Conservation (phyloP, 495 filamentous ascomycete genomes). For the Penicillium desertorum region DNA sequence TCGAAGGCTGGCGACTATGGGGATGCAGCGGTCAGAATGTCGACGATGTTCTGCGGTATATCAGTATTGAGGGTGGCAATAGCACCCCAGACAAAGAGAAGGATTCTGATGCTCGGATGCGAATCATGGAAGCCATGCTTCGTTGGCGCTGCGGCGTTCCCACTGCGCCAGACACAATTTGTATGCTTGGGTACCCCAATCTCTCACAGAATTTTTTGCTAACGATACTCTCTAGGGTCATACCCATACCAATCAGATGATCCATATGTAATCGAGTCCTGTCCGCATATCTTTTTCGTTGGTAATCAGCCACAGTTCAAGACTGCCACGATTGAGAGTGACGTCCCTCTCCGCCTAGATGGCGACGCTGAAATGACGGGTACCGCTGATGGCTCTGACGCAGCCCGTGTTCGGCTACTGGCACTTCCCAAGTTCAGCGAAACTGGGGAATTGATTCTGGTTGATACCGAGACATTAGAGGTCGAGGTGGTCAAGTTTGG, state of each 20-base stretch:
- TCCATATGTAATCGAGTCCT: slow-evolving; percentile 77
- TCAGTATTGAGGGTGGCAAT: slow-evolving; percentile 47
- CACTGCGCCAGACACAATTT: slow-evolving; percentile 93
- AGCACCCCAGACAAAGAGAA: slow-evolving; percentile 20
- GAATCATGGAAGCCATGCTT: slow-evolving; percentile 88
- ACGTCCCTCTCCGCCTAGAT: slow-evolving; percentile 34
- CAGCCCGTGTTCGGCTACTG: slow-evolving; percentile 70
- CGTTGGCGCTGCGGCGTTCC: slow-evolving; percentile 91
- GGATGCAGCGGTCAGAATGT: slow-evolving; percentile 89
- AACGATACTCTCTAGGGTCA: slow-evolving; percentile 59
- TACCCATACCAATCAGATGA: slow-evolving; percentile 94
- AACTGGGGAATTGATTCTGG: slow-evolving; percentile 77
- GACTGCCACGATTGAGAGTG: slow-evolving; percentile 66
- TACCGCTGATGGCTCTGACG: slow-evolving; percentile 41
- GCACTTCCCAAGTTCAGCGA: slow-evolving; percentile 77
- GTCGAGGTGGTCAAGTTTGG: slow-evolving; percentile 68
- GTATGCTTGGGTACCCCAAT: slow-evolving; percentile 52
- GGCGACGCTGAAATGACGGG: slow-evolving; percentile 48
- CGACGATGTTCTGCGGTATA: slow-evolving; percentile 89
- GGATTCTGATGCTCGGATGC: slow-evolving; percentile 64
- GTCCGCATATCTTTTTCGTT: slow-evolving; percentile 87
- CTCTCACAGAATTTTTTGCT: slow-evolving; percentile 6
- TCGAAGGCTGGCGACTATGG: slow-evolving; percentile 83
- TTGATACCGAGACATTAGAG: slow-evolving; percentile 83
- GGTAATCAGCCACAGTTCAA: slow-evolving; percentile 85